These are phyloP conservation scores for Hemisphaericaspora subhashii DNA, from an alignment of 1,139 yeast species.

Conservation along the genomic window DNA sequence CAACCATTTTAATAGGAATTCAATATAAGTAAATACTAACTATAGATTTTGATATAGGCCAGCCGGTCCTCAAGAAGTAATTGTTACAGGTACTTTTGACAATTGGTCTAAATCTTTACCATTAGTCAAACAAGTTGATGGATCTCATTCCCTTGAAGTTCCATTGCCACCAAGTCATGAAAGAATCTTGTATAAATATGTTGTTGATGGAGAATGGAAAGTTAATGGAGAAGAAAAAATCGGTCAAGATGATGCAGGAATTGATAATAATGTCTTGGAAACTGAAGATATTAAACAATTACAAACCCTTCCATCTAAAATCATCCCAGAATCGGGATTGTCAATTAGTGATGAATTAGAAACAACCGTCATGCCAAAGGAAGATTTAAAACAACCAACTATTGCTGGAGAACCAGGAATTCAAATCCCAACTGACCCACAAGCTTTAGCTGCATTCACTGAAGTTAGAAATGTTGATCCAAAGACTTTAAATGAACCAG, in stretches of 20 bases:
- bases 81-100: constrained; percentile 77
- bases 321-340: constrained; percentile 60
- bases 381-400: constrained; percentile 44
- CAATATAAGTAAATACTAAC: constrained; percentile 2
- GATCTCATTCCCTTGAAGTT: constrained; percentile 58
- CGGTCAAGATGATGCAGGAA: constrained; percentile 53
- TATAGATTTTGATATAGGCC: constrained; percentile 48
- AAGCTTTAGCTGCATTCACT: constrained; percentile 40
- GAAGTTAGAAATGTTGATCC: constrained; percentile 42
- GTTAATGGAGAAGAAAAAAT: constrained; percentile 47
- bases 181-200: constrained; percentile 61
- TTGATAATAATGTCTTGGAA: constrained; percentile 58
- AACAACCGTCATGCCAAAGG: constrained; percentile 58
- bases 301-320: constrained; percentile 29
- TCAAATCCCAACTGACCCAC: constrained; percentile 39
- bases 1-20: too few species aligned
- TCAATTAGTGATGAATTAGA: constrained; percentile 25
- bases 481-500: constrained; percentile 42
- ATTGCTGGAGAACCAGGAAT: constrained; percentile 59
- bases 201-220: constrained; percentile 74
- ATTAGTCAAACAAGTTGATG: constrained; percentile 59
- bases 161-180: constrained; percentile 48
- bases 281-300: constrained; percentile 37
- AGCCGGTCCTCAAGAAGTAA: constrained; percentile 67
- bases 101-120: constrained; percentile 65